phyloP scores from a whole-genome alignment of 768 basidiomycete genomes.

The Tubosaeta brunneosetosa region DNA sequence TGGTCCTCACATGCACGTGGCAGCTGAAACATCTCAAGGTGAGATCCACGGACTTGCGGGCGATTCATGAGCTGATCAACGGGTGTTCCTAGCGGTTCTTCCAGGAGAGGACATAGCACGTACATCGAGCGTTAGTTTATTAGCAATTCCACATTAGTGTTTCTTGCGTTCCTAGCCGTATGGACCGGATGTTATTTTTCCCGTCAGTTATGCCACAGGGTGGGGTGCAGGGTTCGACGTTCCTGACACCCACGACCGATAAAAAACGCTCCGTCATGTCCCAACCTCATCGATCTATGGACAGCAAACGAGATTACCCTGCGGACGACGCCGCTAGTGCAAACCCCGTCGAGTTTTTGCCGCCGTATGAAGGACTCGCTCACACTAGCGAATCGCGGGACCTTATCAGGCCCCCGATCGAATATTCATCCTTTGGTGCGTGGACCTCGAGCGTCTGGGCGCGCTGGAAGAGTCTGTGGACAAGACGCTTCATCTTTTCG shows the following conservation, averaged over 20 bases:
- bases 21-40: conserved; percentile 91
- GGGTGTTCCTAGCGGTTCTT: conserved; percentile 61
- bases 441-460: conserved; percentile 50
- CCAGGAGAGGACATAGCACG: conserved; percentile 66
- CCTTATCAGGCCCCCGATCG: conserved; percentile 52
- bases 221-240: conserved; percentile 1
- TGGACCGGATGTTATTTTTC: neutral
- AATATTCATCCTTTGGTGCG: conserved; percentile 54
- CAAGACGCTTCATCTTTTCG: conserved; percentile 63
- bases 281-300: conserved; percentile 16
- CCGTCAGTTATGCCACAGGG: conserved; percentile 7
- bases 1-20: conserved; percentile 86
- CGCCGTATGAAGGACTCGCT: neutral
- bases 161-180: neutral
- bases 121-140: neutral
- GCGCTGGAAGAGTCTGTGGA: conserved; percentile 76
- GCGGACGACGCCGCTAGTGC: conserved; percentile 8
- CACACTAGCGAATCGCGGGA: neutral
- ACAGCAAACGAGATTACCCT: conserved; percentile 19
- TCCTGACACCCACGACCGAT: conserved; percentile 9
- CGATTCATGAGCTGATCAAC: conserved; percentile 1
- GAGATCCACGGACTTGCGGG: conserved; percentile 22
- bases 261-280: conserved; percentile 3
- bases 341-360: neutral
- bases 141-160: neutral